These are phyloP conservation scores for Oleoguttula mirabilis DNA, from an alignment of 495 filamentous ascomycete species.

Conservation along the genomic window DNA sequence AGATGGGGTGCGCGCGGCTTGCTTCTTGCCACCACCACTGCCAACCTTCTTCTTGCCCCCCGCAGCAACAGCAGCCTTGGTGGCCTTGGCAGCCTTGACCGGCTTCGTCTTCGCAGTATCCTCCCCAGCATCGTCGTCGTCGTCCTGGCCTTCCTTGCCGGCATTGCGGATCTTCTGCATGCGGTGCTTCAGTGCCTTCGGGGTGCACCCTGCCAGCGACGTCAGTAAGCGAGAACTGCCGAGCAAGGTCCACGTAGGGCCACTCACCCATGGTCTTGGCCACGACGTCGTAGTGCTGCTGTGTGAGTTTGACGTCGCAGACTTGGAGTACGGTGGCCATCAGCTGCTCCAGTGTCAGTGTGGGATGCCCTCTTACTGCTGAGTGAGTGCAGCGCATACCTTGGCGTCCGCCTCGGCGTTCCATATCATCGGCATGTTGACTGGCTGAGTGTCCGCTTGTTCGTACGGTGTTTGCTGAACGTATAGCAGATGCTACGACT, in stretches of 20 bases:
- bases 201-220: conserved; percentile 11
- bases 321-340: conserved; percentile 11
- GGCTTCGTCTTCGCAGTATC: too few species aligned
- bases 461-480: neutral
- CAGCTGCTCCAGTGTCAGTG: too few species aligned
- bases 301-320: conserved; percentile 11
- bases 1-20: neutral
- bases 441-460: neutral
- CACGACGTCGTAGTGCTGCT: conserved; percentile 1
- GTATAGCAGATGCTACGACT: neutral
- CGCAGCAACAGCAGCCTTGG: too few species aligned
- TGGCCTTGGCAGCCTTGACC: too few species aligned
- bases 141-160: neutral
- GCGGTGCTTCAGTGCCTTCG: conserved; percentile 19
- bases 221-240: neutral
- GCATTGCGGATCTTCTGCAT: conserved; percentile 6
- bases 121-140: neutral
- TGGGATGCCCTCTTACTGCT: too few species aligned
- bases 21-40: too few species aligned
- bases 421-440: conserved; percentile 21
- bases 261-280: conserved; percentile 11
- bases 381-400: conserved; percentile 9
- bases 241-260: neutral
- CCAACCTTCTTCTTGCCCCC: too few species aligned
- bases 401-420: conserved; percentile 15